Evolutionary conservation across 805 yeast genomes (phyloP), one percentile per base, ranked within the genome.

Genomic region (Ogataea haglerorum): DNA sequence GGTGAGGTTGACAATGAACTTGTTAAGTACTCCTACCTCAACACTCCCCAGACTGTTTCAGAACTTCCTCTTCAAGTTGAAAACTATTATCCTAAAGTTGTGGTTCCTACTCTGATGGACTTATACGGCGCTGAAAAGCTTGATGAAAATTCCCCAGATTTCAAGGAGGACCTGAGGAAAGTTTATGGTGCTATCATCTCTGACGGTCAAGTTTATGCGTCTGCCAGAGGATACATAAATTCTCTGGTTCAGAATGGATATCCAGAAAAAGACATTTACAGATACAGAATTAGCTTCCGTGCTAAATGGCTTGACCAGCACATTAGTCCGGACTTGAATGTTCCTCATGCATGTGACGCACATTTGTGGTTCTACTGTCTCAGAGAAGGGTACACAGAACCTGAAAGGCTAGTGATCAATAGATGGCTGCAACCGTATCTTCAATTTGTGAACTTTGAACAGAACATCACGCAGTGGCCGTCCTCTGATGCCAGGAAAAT

Each of bases 131-230:
- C 45, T 3, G 36, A 43, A n/a, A 30, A 32, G 19, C 51, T 53
- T 14, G 50, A 49, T 25, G 39, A 30, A 5, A 12, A 21, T 5
- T 28, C 34, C 25, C 34, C 45, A 6, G 31, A 37, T 5, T 23
- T 41, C 29, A 36, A 42, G 23, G 50, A 52, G 31, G 39, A 37
- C n/a, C 17, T 51, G 14, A 48, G 38, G 45, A 49, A 45, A 21
- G 43, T 55, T 4, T 68, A 57, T 49, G 72, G 71, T 18, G 49
- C 51, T 10, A 65, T 65, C 22, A 54, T 62, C 17, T 60, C 66
- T 9, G 70, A 65, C 47, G 63, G 65, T 5, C 72, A 68, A 45
- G 68, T 68, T 6, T 61, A 67, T 44, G 60, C 62, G 8, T 63
- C 70, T 3, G 49, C 56, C n/a, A 56, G 72, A 39, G 68, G 68